Evolutionary conservation across 2,329 filamentous ascomycete genomes (phyloP).

Genomic region (Apiospora arundinis): DNA sequence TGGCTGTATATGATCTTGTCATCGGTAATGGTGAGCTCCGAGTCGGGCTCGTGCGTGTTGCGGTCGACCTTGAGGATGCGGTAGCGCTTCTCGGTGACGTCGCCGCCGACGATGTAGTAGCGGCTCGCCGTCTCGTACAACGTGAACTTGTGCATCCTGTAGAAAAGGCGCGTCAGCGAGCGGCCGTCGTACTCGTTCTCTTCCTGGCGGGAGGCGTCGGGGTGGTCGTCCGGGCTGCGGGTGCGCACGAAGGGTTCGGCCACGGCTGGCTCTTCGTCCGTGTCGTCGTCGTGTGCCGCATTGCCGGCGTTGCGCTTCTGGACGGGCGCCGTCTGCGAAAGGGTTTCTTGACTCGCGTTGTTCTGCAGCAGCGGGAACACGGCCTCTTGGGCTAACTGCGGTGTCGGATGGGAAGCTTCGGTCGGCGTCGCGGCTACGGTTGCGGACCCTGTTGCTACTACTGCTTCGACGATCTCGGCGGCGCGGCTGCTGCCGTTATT

Average conservation of each 20-base stretch:
- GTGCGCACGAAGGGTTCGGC: conserved; percentile 64
- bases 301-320: conserved; percentile 31
- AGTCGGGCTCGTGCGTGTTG: conserved; percentile 78
- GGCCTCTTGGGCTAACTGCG: conserved; percentile 30
- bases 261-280: conserved; percentile 64
- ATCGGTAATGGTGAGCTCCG: conserved; percentile 83
- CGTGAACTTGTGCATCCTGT: conserved; percentile 95
- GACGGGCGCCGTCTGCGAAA: conserved; percentile 39
- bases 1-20: conserved; percentile 95
- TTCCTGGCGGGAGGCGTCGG: conserved; percentile 27
- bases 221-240: conserved; percentile 56
- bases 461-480: conserved; percentile 16
- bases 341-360: conserved; percentile 46
- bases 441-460: conserved; percentile 2
- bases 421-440: not conserved
- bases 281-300: conserved; percentile 52
- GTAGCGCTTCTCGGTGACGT: conserved; percentile 87
- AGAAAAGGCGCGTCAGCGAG: conserved; percentile 46
- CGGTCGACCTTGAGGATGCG: conserved; percentile 95
- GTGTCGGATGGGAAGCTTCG: conserved; percentile 13
- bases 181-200: conserved; percentile 32
- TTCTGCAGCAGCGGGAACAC: conserved; percentile 50
- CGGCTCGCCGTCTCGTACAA: conserved; percentile 92
- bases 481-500: conserved; percentile 22
- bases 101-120: conserved; percentile 93